phyloP scores from a whole-genome alignment of 176 grass and related monocot species.

The Aegilops sharonensis region DNA sequence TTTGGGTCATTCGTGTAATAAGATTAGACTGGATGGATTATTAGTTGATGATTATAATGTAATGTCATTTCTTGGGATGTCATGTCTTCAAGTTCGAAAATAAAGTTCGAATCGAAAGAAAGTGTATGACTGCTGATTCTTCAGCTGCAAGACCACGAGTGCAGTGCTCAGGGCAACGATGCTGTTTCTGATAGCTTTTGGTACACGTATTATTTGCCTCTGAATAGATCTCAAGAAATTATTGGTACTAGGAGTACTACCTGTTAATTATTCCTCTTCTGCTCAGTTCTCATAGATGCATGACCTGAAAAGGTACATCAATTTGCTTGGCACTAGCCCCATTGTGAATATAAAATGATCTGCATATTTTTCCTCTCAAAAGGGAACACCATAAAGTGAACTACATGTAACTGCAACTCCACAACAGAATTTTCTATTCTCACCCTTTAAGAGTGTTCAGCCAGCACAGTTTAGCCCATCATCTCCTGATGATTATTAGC shows the following conservation, averaged over 20 bases:
- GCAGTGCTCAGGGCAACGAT: no score
- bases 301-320: slow-evolving; percentile 1
- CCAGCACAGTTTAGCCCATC: neutral
- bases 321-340: neutral
- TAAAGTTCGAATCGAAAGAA: no score
- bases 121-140: no score
- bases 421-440: slow-evolving; percentile 24
- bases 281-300: neutral
- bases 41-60: no score
- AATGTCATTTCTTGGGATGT: no score
- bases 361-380: neutral
- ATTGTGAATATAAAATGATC: neutral
- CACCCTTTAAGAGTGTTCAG: neutral
- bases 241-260: neutral
- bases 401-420: slow-evolving; percentile 27
- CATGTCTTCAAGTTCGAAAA: no score
- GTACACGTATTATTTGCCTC: neutral
- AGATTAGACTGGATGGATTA: no score
- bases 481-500: no score
- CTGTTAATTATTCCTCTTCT: neutral
- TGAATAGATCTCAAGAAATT: neutral
- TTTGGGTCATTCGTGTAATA: no score
- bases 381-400: neutral
- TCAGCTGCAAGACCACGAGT: no score
- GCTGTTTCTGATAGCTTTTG: no score